Evolutionary conservation across 1,139 yeast species (phyloP).

Genomic region (Kodamaea sp.): DNA sequence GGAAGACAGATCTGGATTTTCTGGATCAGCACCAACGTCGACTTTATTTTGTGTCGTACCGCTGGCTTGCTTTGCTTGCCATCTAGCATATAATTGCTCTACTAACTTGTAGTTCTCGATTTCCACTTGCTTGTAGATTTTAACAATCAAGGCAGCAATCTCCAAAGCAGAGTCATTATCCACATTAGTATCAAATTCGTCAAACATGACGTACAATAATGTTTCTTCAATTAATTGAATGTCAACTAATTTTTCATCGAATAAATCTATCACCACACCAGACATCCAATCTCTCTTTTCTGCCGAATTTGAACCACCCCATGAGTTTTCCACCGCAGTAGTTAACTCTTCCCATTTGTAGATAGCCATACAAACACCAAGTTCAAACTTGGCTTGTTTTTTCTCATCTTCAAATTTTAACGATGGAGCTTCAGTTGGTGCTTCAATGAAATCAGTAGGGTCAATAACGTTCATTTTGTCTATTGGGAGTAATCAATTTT

Average conservation of each 20-base stretch:
- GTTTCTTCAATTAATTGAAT: constrained; percentile 80
- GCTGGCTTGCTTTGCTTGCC: constrained; percentile 50
- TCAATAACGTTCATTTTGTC: constrained; percentile 32
- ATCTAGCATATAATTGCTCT: constrained; percentile 56
- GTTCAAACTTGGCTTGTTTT: constrained; percentile 80
- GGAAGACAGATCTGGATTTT: constrained; percentile 53
- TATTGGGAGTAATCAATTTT: no score
- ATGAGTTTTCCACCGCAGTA: constrained; percentile 89
- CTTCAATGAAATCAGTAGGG: constrained; percentile 46
- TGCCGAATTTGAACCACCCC: constrained; percentile 94
- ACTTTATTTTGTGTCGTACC: constrained; percentile 27
- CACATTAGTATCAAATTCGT: constrained; percentile 84
- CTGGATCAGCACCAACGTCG: constrained; percentile 51
- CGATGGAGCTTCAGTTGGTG: constrained; percentile 32
- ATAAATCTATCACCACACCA: constrained; percentile 43
- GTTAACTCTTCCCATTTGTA: constrained; percentile 85
- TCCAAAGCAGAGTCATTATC: constrained; percentile 86
- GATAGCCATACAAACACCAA: constrained; percentile 90
- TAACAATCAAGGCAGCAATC: constrained; percentile 64
- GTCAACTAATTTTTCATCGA: constrained; percentile 65
- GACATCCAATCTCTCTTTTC: constrained; percentile 59
- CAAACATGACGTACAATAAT: constrained; percentile 83
- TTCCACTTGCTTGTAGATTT: constrained; percentile 62
- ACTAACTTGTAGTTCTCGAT: constrained; percentile 50
- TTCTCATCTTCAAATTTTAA: constrained; percentile 57